Base-by-base conservation (phyloP, 441 rosid species). In the Eruca vesicaria region DNA sequence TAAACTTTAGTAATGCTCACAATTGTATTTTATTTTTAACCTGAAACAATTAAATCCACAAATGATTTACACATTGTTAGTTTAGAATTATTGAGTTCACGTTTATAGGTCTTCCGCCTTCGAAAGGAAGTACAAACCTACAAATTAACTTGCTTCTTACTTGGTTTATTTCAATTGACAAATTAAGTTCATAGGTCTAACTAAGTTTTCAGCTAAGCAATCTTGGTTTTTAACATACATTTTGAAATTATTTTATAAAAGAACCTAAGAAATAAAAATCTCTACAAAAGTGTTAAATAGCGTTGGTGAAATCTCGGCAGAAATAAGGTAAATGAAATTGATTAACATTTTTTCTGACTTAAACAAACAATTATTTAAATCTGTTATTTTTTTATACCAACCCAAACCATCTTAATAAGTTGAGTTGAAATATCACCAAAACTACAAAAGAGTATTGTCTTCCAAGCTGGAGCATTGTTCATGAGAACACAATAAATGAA, bases 401-500 rank as follows among this genome's bases (percentile, higher is more conserved):
- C 4, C 33, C 7, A 7, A 31, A 31, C 33, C 33, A 31, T 31
- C 33, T 31, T 31, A 31, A 31, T 31, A 31, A 31, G 33, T 31
- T 31, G 7, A 31, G 33, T 31, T 7, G 7, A 31, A 31, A 38
- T 38, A 12, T 38, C 5, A 38, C 45, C 45, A 11, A 38, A 38
- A 38, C 45, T 38, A 38, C 45, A 38, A 38, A 38, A 38, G 45
- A 4, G 15, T 38, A 38, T 12, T 38, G 45, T n/a, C n/a, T 38
- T 38, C 45, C 45, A 12, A 38, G 11, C 45, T 6, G 15, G 6
- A n/a, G 45, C 45, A 12, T 38, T 61, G 52, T 67, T 72, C 77
- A 77, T 20, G 38, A 57, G 18, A 21, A 45, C 21, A 26, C 58
- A 63, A 56, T 70, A 78, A 61, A 52, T 11, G 63, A 67, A 67